Percentiles rank a stretch among this genome's conserved stretches.
phyloP scores from a whole-genome alignment of 345 rosid genomes.

The Crucihimalaya himalaica region DNA sequence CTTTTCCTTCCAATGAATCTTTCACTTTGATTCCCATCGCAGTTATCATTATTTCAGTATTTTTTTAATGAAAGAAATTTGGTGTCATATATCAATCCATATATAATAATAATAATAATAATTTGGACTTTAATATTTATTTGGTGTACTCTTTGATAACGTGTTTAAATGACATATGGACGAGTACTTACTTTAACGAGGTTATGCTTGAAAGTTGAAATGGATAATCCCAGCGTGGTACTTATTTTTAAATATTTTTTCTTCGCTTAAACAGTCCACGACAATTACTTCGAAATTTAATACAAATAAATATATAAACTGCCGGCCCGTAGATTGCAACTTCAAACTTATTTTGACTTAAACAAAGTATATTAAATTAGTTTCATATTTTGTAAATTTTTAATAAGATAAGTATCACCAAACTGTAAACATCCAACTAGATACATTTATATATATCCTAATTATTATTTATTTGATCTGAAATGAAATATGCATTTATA shows the following conservation, averaged over 20 bases:
- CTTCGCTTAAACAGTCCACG: conserved; percentile 16
- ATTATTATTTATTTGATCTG: not conserved
- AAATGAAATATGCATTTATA: conserved; percentile 22
- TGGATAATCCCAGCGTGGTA: conserved; percentile 12
- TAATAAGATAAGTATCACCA: conserved; percentile 22
- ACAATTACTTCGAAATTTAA: not conserved
- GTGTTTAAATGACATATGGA: conserved; percentile 9
- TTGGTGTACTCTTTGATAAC: conserved; percentile 2
- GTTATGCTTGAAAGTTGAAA: not conserved
- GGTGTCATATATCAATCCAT: conserved; percentile 35
- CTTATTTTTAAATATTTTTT: not conserved
- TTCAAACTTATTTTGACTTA: conserved; percentile 8
- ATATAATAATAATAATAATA: not conserved
- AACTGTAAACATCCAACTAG: conserved; percentile 39
- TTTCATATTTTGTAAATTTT: not conserved
- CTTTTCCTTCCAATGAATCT: not conserved
- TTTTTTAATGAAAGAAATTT: not conserved
- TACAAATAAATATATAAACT: not conserved
- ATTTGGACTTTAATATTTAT: not conserved
- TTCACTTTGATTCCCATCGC: not conserved
- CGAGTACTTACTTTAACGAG: not conserved
- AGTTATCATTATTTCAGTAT: not conserved
- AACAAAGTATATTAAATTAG: not conserved
- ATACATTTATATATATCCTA: conserved; percentile 22
- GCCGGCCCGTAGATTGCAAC: not conserved